phyloP scores from a whole-genome alignment of 805 yeast species.

The Ogataea salicorniae region DNA sequence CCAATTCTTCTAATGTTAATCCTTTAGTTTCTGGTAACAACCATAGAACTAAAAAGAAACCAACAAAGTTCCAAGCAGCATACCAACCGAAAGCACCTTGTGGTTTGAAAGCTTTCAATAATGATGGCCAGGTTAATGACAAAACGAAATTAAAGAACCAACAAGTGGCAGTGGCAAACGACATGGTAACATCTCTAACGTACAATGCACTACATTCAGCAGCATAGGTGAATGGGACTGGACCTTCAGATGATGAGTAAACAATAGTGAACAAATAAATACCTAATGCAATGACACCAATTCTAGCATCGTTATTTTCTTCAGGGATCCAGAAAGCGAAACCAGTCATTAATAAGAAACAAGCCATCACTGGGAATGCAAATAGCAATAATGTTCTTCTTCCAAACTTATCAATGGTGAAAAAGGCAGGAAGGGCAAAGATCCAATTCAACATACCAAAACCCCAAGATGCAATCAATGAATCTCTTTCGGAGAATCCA shows the following conservation, averaged over 20 bases:
- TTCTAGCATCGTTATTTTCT: slow-evolving; percentile 39
- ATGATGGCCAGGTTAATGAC: slow-evolving; percentile 76
- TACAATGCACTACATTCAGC: slow-evolving; percentile 82
- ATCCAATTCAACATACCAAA: slow-evolving; percentile 77
- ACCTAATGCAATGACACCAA: slow-evolving; percentile 67
- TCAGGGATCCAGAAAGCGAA: slow-evolving; percentile 68
- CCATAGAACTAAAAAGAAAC: slow-evolving; percentile 66
- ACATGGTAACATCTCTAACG: slow-evolving; percentile 76
- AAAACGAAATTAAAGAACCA: slow-evolving; percentile 70
- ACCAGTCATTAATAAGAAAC: slow-evolving; percentile 56
- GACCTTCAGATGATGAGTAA: slow-evolving; percentile 84
- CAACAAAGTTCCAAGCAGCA: slow-evolving; percentile 77
- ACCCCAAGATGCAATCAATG: slow-evolving; percentile 80
- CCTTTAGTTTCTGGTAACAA: slow-evolving; percentile 69
- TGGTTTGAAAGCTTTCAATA: slow-evolving; percentile 59
- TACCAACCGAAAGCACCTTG: slow-evolving; percentile 89
- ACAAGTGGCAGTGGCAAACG: slow-evolving; percentile 68
- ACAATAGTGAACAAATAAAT: slow-evolving; percentile 68
- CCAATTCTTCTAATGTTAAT: slow-evolving; percentile 71
- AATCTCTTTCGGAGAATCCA: slow-evolving; percentile 54
- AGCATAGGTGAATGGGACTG: slow-evolving; percentile 83
- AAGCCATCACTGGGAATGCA: slow-evolving; percentile 62
- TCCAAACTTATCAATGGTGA: slow-evolving; percentile 74
- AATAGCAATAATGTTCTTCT: slow-evolving; percentile 55
- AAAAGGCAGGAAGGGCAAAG: slow-evolving; percentile 79